Conservation (phyloP, 2,329 filamentous ascomycete genomes). For the Colletotrichum eremochloae region DNA sequence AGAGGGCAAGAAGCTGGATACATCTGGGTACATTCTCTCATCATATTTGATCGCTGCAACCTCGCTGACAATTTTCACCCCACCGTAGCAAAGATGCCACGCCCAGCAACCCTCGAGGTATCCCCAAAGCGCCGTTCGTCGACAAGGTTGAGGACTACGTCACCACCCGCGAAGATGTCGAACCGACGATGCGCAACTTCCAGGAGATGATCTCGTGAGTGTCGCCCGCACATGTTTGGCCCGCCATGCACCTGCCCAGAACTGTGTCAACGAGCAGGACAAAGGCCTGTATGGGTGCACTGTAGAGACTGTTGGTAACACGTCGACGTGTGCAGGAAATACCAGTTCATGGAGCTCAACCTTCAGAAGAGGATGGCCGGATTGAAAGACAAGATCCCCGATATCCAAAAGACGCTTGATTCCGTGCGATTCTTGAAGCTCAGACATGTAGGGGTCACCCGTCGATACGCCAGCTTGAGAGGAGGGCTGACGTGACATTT, state of each 20-base stretch:
- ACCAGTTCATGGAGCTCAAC: conserved; percentile 99
- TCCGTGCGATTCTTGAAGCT: conserved; percentile 88
- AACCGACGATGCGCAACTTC: conserved; percentile 84
- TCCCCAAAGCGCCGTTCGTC: conserved; percentile 86
- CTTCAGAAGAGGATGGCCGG: conserved; percentile 85
- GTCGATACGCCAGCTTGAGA: not conserved
- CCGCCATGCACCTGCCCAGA: not conserved
- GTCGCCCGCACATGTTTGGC: conserved; percentile 47
- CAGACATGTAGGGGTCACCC: conserved; percentile 69
- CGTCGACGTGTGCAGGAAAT: conserved; percentile 76
- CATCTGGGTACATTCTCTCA: conserved; percentile 4
- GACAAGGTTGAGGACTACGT: conserved; percentile 93
- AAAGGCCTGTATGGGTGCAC: not conserved
- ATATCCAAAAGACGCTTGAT: conserved; percentile 96
- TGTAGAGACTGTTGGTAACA: conserved; percentile 35
- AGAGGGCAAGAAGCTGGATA: conserved; percentile 38
- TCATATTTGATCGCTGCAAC: not conserved
- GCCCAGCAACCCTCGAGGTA: conserved; percentile 83
- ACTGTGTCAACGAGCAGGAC: not conserved
- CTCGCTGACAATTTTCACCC: conserved; percentile 16
- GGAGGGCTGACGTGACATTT: conserved; percentile 19
- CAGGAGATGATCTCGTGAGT: conserved; percentile 94
- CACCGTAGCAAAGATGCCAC: conserved; percentile 61
- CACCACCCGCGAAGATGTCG: conserved; percentile 81
- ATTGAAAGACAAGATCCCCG: conserved; percentile 93